phyloP scores from a whole-genome alignment of 768 basidiomycete genomes.

The Leucocoprinus leucothites region DNA sequence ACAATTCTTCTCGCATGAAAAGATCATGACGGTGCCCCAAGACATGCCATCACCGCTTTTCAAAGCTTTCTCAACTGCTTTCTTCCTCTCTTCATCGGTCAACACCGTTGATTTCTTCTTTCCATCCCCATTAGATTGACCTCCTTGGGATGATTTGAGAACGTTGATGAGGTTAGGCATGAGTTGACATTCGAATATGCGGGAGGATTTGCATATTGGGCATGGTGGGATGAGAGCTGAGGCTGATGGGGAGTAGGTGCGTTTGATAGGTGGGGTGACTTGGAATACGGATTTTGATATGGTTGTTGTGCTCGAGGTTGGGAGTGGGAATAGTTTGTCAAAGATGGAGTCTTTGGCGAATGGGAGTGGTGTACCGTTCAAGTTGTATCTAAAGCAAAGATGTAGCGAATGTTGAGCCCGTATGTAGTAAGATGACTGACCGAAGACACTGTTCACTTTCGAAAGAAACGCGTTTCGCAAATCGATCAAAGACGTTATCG shows the following conservation, averaged over 20 bases:
- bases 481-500: constrained; percentile 85
- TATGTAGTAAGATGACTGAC: constrained; percentile 37
- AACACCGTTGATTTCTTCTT: constrained; percentile 18
- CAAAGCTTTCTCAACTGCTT: constrained; percentile 53
- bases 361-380: constrained; percentile 81
- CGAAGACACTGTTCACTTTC: constrained; percentile 86
- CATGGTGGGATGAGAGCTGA: constrained; percentile 51
- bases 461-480: constrained; percentile 65
- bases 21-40: constrained; percentile 91
- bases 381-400: constrained; percentile 65
- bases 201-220: constrained; percentile 56
- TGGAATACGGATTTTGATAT: constrained; percentile 62
- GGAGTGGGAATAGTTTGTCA: constrained; percentile 67
- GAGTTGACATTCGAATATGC: constrained; percentile 90
- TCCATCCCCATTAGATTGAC: constrained; percentile 12
- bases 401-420: too few species aligned
- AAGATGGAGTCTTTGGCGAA: constrained; percentile 79
- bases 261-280: constrained; percentile 44
- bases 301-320: constrained; percentile 41
- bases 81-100: constrained; percentile 69
- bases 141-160: constrained; percentile 36
- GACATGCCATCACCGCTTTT: constrained; percentile 73
- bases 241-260: constrained; percentile 53
- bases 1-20: constrained; percentile 84
- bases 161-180: constrained; percentile 93